Evolutionary conservation across 768 basidiomycete species (phyloP), one percentile per base, ranked within the genome.

Genomic region (Tricholoma terreum): DNA sequence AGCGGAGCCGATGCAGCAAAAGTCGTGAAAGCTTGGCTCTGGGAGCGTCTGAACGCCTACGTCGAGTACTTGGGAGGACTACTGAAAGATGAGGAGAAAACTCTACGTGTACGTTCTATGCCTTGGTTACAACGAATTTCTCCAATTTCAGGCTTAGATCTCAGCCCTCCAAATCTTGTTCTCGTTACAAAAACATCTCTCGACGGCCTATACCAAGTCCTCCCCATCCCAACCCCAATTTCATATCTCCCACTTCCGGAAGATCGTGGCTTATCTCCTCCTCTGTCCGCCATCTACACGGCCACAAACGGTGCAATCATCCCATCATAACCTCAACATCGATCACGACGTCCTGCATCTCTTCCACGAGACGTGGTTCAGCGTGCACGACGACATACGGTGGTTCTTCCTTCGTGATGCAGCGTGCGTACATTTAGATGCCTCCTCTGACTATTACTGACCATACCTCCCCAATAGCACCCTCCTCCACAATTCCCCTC

Each of bases 351-450:
- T 92, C 3, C 73, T 85, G 22, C 74, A 83, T 42, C 71, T 78
- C 10, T 92, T 93, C 64, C 74, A 85, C 54, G 80, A 81, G 48
- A 85, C 80, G 12, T 94, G 88, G 86, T 80, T 92, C 63, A 85
- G 84, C 61, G 83, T 89, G 11, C 67, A 90, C 67, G 89, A 92
- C 64, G 93, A 96, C 64, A 75, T 95, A 31, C 83, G 93, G 57
- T 95, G 90, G 90, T 91, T 89, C 75, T 94, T 93, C 75, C 79
- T 96, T 33, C 81, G 88, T 42, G 90, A 94, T 65, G 78, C 89
- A 54, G 82, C 78, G 92, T 89, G 70, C 57, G 82, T 75, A 6
- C 50, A 24, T 49, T 14, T 14, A 33, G 17, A 21, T 53, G n/a
- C 19, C 48, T 56, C 36, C 40, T 19, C 14, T 19, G n/a, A 30